phyloP scores from a whole-genome alignment of 257 asterid genomes.

The Nicotiana tomentosiformis region DNA sequence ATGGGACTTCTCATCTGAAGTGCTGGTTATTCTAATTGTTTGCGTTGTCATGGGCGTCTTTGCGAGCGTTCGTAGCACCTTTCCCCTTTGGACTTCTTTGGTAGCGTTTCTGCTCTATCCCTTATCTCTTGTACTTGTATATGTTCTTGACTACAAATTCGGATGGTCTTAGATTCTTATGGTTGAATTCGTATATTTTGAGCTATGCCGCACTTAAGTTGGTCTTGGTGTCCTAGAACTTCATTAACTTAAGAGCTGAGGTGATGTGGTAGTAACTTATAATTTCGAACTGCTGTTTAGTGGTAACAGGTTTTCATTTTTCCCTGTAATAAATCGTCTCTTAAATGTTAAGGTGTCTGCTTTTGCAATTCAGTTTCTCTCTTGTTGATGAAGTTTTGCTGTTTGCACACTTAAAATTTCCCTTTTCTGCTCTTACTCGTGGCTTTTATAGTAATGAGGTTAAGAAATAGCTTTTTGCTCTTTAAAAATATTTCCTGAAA shows the following conservation, averaged over 20 bases:
- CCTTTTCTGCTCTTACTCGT: background rate
- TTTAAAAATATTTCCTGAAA: background rate
- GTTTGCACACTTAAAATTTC: background rate
- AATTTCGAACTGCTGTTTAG: background rate
- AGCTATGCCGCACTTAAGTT: background rate
- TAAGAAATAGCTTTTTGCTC: background rate
- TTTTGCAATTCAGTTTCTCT: background rate
- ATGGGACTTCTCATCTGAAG: constrained; percentile 97
- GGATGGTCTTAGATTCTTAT: constrained; percentile 65
- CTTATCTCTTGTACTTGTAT: constrained; percentile 68
- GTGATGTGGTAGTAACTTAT: background rate
- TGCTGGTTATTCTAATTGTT: constrained; percentile 73
- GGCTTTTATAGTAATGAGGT: background rate
- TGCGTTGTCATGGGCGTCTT: constrained; percentile 81
- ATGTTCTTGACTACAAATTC: constrained; percentile 70
- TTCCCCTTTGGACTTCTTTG: constrained; percentile 78
- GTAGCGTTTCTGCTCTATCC: constrained; percentile 74
- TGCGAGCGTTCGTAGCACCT: constrained; percentile 66
- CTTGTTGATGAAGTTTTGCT: background rate
- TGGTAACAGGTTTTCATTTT: background rate
- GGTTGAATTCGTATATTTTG: background rate
- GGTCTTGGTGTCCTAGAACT: background rate
- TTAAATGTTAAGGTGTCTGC: background rate
- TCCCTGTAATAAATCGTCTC: background rate
- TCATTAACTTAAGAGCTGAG: background rate